Evolutionary conservation across 108 stramenopile genomes (phyloP), one percentile per base, ranked within the genome.

Genomic region (Pseudonitzschia multistriata): DNA sequence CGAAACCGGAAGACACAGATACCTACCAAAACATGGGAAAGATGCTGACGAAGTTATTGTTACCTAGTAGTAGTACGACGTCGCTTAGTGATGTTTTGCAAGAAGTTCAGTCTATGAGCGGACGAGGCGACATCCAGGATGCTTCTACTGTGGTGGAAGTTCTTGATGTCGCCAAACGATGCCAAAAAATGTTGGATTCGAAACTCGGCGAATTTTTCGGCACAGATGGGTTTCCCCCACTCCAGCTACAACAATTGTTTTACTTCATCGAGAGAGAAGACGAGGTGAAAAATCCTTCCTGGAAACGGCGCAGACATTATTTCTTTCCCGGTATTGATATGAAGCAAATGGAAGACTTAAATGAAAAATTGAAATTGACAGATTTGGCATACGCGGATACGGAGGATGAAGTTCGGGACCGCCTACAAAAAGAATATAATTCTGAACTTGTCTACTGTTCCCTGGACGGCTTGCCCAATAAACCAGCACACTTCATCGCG

Each of bases 251-350:
- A 8, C 59, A 61, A 47, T 36, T 83, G n/a, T 54, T 73, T 0
- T 94, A 94, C 74, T 94, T 86, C 66, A 62, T 94, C 45, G 93
- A 94, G 65, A 40, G 72, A 5, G 72, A 88, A 69, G 93, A 94
- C 62, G 82, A 86, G 17, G 54, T 67, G 3, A 88, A 87, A 64
- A 94, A 88, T 53, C 90, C 90, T 15, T 84, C 84, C 49, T 91
- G 86, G 87, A 89, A 89, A 66, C 79, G 90, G 15, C 68, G 89
- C n/a, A 72, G 71, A 25, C 93, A 94, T 71, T 81, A 88, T 62
- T 94, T 85, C 70, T 77, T 73, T 45, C 60, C 62, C 21, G 74
- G 76, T 31, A 83, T 90, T 19, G 74, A 83, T 56, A 66, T 85
- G 11, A 67, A 79, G 21, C 76, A 78, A 54, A 80, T 91, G 37